Evolutionary conservation across 805 yeast species (phyloP), one percentile per base, ranked within the genome.

Genomic region (Yamadazyma ubonensis): DNA sequence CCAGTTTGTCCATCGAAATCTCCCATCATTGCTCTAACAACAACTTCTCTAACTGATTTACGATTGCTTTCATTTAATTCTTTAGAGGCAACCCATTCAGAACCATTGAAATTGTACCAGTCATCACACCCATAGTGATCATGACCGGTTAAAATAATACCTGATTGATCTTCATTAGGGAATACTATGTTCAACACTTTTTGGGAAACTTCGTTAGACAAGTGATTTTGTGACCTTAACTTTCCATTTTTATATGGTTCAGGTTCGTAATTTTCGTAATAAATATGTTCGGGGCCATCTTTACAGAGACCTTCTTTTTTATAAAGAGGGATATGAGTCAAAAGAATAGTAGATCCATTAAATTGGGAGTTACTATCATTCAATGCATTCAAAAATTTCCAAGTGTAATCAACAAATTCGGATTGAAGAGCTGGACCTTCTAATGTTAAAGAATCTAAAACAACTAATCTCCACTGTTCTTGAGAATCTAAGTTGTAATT

Each of bases 1-100:
- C 98, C 99, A 2, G 89, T 76, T 52, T 84, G 86, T 2, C 99
- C 99, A 43, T 82, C 85, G 53, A 71, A 93, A 55, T 93, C 96
- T 12, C 99, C 99, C 98, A 93, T 93, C 80, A 91, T 85, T 12
- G 96, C 79, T 42, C 90, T 70, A 16, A 93, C 96, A 0, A 95
- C 91, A 41, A 86, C 67, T 61, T 91, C 98, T 41, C 79, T 71
- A 10, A 88, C 63, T 12, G 71, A 65, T n/a, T 57, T 53, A 29
- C 61, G 51, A 6, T 44, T 46, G 1, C 33, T 30, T 9, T 41
- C 33, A 1, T 48, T 50, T 29, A 58, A 56, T 3, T 57, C 53
- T 46, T 76, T 79, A 0, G 76, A 58, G 0, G 89, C 85, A 5
- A 59, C 70, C 95, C 95, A 85, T 12, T 66, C 61, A 4, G 70